A percentile compares a stretch with the other conserved stretches of the same genome.
These are phyloP conservation scores for Chalaropsis ovoidea DNA, from an alignment of 2,329 filamentous ascomycete genomes.

Conservation along the genomic window DNA sequence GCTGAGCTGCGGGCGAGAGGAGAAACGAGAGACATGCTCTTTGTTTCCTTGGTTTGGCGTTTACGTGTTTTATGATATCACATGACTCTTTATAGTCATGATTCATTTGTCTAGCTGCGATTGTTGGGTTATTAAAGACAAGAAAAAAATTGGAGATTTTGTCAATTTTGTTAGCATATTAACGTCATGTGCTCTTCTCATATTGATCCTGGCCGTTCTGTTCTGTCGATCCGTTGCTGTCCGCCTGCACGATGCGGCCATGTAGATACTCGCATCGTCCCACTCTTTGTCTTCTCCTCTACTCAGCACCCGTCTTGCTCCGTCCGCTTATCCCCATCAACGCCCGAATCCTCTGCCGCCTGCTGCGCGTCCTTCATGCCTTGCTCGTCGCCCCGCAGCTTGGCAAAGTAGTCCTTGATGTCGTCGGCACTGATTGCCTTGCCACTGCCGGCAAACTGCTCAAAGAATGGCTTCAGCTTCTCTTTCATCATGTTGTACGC, in stretches of 20 bases:
- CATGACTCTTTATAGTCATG: constrained; percentile 4
- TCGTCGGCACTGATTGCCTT: constrained; percentile 84
- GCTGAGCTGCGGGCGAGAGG: background rate
- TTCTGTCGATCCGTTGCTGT: constrained; percentile 7
- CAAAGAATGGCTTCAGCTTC: constrained; percentile 87
- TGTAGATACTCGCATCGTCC: background rate
- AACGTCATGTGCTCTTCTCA: background rate
- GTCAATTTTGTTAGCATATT: background rate
- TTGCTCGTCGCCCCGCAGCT: constrained; percentile 76
- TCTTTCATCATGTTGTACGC: constrained; percentile 95
- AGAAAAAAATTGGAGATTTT: background rate
- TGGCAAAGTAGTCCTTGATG: constrained; percentile 93
- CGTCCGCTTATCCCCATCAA: constrained; percentile 31
- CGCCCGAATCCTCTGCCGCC: constrained; percentile 36
- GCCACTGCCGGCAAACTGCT: constrained; percentile 87
- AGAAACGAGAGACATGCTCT: background rate
- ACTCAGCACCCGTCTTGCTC: constrained; percentile 47
- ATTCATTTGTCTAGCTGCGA: background rate
- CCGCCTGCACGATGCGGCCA: background rate
- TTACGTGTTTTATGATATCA: constrained; percentile 15
- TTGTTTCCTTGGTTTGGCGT: constrained; percentile 1
- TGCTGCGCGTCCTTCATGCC: constrained; percentile 55
- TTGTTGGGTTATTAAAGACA: background rate
- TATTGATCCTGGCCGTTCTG: background rate
- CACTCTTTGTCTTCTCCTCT: background rate